These are phyloP conservation scores for Gossypium rotundifolium DNA, from an alignment of 345 rosid species.

Conservation along the genomic window DNA sequence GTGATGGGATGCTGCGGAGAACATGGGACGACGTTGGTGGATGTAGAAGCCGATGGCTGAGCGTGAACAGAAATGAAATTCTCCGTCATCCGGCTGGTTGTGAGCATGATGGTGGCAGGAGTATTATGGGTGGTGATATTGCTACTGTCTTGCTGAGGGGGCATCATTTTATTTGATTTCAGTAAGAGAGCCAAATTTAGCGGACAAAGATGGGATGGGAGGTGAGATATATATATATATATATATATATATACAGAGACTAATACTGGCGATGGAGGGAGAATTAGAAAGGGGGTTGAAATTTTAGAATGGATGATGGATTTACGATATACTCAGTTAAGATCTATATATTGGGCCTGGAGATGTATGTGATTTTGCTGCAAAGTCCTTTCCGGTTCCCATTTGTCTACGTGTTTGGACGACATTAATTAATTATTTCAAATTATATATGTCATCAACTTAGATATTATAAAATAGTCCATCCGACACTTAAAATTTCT, in stretches of 20 bases:
- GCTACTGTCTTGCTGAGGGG: conserved; percentile 54
- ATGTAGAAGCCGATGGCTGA: conserved; percentile 38
- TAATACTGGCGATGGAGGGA: background rate
- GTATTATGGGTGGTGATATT: conserved; percentile 15
- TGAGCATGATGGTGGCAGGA: conserved; percentile 15
- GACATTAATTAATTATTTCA: background rate
- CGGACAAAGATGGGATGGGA: background rate
- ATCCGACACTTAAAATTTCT: too few relatives aligned
- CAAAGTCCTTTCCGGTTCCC: background rate
- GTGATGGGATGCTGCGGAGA: conserved; percentile 19
- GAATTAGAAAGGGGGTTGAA: conserved; percentile 24
- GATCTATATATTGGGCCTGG: background rate
- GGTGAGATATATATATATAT: too few relatives aligned
- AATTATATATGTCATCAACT: background rate
- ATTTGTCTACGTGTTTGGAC: conserved; percentile 3
- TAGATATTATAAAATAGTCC: too few relatives aligned
- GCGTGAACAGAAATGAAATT: conserved; percentile 37
- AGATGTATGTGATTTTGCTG: background rate
- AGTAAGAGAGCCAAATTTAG: background rate
- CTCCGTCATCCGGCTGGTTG: conserved; percentile 27
- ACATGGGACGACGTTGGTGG: conserved; percentile 35
- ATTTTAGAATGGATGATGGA: conserved; percentile 7
- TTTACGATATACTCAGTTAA: conserved; percentile 7
- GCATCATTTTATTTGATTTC: conserved; percentile 31
- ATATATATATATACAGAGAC: background rate